Conservation (phyloP, 139 green algal genomes). For the Auxenochlorella pyrenoidosa region DNA sequence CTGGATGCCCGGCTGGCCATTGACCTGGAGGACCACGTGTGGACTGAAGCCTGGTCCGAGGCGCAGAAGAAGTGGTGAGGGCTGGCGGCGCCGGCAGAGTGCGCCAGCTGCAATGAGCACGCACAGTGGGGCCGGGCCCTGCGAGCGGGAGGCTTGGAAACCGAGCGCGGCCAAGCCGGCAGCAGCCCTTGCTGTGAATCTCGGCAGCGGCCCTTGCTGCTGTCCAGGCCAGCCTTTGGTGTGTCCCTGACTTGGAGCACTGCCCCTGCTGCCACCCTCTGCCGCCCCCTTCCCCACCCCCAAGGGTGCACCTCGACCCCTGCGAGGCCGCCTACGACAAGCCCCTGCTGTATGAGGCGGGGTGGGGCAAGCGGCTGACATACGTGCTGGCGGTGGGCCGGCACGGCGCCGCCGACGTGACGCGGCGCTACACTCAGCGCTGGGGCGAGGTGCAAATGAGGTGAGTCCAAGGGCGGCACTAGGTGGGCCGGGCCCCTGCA, state of each 20-base stretch:
- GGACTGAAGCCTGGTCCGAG: conserved; percentile 59
- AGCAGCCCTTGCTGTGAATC: no score
- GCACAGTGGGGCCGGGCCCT: not conserved
- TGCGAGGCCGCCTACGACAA: conserved; percentile 77
- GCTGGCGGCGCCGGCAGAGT: not conserved
- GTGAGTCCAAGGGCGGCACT: not conserved
- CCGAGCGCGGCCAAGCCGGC: no score
- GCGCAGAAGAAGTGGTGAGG: not conserved
- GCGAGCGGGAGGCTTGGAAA: no score
- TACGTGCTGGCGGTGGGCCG: conserved; percentile 76
- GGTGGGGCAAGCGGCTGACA: conserved; percentile 85
- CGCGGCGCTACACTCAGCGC: conserved; percentile 65
- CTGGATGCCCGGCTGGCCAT: conserved; percentile 69
- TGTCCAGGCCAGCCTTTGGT: no score
- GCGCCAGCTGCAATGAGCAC: not conserved
- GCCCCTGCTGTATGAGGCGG: conserved; percentile 61
- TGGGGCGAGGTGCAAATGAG: conserved; percentile 39
- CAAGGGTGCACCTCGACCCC: conserved; percentile 74
- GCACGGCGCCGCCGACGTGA: conserved; percentile 73
- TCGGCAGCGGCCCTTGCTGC: no score
- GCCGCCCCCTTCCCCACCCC: conserved; percentile 32
- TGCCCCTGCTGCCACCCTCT: conserved; percentile 37
- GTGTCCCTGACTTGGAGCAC: no score
- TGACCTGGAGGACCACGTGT: conserved; percentile 85
- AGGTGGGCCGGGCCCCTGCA: not conserved